Base-by-base conservation (phyloP, 116 monocot genomes). In the Dioscorea cayenensis region DNA sequence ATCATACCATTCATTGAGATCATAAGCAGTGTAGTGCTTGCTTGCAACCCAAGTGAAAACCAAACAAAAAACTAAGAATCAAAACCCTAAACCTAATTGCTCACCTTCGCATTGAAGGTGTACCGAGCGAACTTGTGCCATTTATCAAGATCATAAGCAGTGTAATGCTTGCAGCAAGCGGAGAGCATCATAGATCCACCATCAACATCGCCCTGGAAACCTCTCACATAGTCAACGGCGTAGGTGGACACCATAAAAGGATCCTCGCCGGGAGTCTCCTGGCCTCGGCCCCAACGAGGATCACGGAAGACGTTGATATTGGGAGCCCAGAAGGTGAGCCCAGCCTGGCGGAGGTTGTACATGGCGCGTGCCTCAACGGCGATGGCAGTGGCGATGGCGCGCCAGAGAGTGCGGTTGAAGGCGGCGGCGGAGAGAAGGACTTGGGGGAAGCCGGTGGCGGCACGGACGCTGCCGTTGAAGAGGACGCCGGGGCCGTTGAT, bases 261-360 rank as follows among this genome's bases (percentile, higher is more conserved):
- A 68, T 97, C 97, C 77, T 97, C 97, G 16, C 97, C 97, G 35
- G 97, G 88, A 2, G 97, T 99, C 79, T 99, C 97, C 76, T 93
- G 93, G 27, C 93, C 93, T 16, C 97, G 77, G 11, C 94, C 97
- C 97, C 97, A 99, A 35, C 94, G 77, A 11, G 97, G 93, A 55
- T 99, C 97, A 60, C 97, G 76, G 81, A 99, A 93, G 64, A 99
- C 67, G 69, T 99, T 99, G 51, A 93, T 88, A 70, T 93, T 97
- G 49, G 97, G 97, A 4, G 90, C 86, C 97, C 97, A 99, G 75
- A 88, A 93, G 38, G 93, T 93, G 55, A 93, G 83, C 28, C 97
- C 97, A 27, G 97, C 97, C 77, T 86, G 90, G 17, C 83, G 85
- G 43, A 65, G 67, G 74, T 93, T 93, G 75, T 86, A 74, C 88